Evolutionary conservation across 164 flowering plant species (phyloP).

Genomic region (Kalanchoe fedtschenkoi): DNA sequence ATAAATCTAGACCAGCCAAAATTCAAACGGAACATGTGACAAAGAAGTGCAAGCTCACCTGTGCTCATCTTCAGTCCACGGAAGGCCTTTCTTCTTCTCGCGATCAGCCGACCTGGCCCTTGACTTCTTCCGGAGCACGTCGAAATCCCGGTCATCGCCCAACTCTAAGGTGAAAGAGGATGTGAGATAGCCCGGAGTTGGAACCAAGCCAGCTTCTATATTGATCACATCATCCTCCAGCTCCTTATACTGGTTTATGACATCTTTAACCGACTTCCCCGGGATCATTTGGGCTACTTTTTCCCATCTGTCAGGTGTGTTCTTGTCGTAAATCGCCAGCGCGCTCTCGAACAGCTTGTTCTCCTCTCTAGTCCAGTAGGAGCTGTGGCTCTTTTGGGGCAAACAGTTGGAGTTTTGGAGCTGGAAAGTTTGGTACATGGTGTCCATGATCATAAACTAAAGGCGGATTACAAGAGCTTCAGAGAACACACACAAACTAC

Average conservation of each 20-base stretch:
- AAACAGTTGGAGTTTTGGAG: constrained; percentile 11
- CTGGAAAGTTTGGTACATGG: not conserved
- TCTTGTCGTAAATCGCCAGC: constrained; percentile 31
- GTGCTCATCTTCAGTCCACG: not conserved
- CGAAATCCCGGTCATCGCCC: constrained; percentile 19
- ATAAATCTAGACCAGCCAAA: not conserved
- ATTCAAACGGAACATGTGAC: not conserved
- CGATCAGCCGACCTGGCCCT: not conserved
- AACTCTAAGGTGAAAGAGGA: constrained; percentile 32
- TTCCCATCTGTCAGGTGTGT: constrained; percentile 42
- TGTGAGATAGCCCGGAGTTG: constrained; percentile 31
- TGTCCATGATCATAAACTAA: not conserved
- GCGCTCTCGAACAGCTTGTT: constrained; percentile 57
- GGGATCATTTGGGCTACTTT: constrained; percentile 46
- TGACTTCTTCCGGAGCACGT: constrained; percentile 7
- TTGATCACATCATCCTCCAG: constrained; percentile 39
- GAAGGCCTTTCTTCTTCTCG: constrained; percentile 1
- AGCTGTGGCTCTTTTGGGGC: constrained; percentile 14
- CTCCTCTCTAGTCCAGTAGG: constrained; percentile 48
- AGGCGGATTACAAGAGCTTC: constrained; percentile 17
- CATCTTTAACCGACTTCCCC: constrained; percentile 43
- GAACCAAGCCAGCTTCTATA: constrained; percentile 47
- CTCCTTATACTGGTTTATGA: constrained; percentile 36
- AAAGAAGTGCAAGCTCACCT: not conserved
- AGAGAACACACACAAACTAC: no score